Evolutionary conservation across 2,329 filamentous ascomycete genomes (phyloP), one percentile per base, ranked within the genome.

Genomic region (Curvularia verruculosa): DNA sequence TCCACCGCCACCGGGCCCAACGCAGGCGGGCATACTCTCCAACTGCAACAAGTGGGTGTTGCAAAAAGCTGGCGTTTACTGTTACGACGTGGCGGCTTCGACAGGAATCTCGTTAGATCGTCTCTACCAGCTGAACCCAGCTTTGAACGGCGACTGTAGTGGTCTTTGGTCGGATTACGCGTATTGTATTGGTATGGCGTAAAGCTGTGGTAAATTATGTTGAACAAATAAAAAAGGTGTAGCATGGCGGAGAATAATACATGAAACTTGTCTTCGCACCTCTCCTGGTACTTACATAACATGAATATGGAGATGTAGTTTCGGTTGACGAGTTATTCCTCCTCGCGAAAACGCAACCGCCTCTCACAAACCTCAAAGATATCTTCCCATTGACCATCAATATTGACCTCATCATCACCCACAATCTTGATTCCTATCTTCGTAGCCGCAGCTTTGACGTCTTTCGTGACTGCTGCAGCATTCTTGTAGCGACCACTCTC

Each of bases 391-490:
- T 44, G 3, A 28, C 23, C 23, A 12, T 18, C 40, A 28, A 28
- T 28, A 18, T 28, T 15, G 13, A 43, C 40, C 23, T 44, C 40
- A 18, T 44, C 40, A 44, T 18, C 23, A 44, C 13, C 40, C 5
- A 28, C 40, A 44, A 28, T 44, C 40, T 44, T 28, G 3, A 44
- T 44, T 44, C 23, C 40, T 13, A 44, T 44, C 40, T 44, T 44
- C 23, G 3, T 3, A 44, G 40, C 40, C 3, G 15, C 15, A 28
- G 15, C 15, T 28, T 28, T 44, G 13, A 44, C 40, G 6, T 44
- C 40, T 44, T 44, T 18, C 21, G 28, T 44, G 18, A 28, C 40
- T 3, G n/a, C 15, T n/a, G 5, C 21, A 10, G 23, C 40, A 28
- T 28, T n/a, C 23, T 28, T 18, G 6, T 44, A 44, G 6, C 15